These are phyloP conservation scores for Naematelia aurantialba DNA, from an alignment of 768 basidiomycete genomes.

Conservation along the genomic window DNA sequence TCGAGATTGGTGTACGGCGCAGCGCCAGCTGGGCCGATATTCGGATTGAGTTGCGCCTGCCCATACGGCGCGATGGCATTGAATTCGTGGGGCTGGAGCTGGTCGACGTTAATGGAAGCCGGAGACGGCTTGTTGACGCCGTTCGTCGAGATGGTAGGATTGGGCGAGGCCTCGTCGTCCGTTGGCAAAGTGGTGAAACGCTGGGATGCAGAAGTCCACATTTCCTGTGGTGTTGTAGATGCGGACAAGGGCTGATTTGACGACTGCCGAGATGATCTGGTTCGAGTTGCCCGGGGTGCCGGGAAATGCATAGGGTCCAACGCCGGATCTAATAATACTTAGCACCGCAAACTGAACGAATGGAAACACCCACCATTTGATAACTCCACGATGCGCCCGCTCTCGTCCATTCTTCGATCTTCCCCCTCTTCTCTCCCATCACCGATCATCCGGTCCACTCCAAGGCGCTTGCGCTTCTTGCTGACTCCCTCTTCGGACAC, in stretches of 20 bases:
- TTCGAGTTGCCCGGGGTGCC: constrained; percentile 6
- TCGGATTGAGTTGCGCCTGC: constrained; percentile 18
- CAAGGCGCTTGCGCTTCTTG: constrained; percentile 39
- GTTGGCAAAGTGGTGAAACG: constrained; percentile 35
- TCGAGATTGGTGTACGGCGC: constrained; percentile 43
- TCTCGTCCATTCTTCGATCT: constrained; percentile 14
- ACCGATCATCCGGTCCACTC: constrained; percentile 46
- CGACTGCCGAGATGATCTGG: background rate
- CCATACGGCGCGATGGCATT: constrained; percentile 5
- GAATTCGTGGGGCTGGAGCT: background rate
- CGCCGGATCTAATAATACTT: background rate
- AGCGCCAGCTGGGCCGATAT: constrained; percentile 26
- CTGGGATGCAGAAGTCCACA: constrained; percentile 18
- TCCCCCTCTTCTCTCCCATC: constrained; percentile 28
- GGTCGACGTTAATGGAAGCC: background rate
- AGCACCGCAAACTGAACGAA: background rate
- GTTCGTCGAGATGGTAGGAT: background rate
- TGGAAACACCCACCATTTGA: constrained; percentile 28
- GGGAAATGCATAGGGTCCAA: background rate
- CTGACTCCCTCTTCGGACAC: constrained; percentile 18
- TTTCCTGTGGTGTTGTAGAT: background rate
- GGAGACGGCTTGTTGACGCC: background rate
- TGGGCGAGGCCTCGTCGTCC: constrained; percentile 27
- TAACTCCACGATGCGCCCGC: constrained; percentile 34
- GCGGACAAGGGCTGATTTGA: background rate